phyloP scores from a whole-genome alignment of 1,139 yeast species.

The Blastobotrys petasosporus region DNA sequence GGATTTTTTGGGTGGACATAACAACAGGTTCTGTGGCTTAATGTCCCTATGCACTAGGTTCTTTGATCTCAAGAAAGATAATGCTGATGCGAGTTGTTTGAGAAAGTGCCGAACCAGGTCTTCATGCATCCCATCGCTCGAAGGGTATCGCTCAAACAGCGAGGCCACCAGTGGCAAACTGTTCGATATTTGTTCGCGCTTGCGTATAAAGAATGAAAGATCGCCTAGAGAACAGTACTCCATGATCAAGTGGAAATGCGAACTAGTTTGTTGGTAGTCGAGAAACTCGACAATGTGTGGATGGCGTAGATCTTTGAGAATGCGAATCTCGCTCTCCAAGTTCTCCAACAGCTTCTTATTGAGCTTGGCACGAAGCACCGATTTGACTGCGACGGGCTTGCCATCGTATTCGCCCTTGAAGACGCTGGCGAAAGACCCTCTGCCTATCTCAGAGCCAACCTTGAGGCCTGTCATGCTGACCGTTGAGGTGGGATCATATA shows the following conservation, averaged over 20 bases:
- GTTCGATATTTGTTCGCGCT: conserved; percentile 61
- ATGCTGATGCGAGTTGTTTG: conserved; percentile 79
- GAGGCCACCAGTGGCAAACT: conserved; percentile 78
- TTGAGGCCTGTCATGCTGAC: conserved; percentile 4
- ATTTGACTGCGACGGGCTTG: conserved; percentile 75
- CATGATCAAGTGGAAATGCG: conserved; percentile 89
- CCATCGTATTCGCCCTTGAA: conserved; percentile 61
- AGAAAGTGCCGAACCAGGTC: conserved; percentile 75
- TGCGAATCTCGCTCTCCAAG: conserved; percentile 83
- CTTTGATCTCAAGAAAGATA: conserved; percentile 71
- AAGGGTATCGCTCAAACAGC: conserved; percentile 74
- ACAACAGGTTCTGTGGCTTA: conserved; percentile 83
- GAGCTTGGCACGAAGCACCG: conserved; percentile 75
- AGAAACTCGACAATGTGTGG: conserved; percentile 86
- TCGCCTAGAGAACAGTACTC: conserved; percentile 96
- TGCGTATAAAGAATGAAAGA: conserved; percentile 75
- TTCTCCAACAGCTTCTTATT: conserved; percentile 84
- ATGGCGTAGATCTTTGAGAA: conserved; percentile 77
- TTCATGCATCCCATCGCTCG: conserved; percentile 70
- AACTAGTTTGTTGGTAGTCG: conserved; percentile 72
- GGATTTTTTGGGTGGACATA: conserved; percentile 70
- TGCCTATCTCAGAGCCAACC: conserved; percentile 75
- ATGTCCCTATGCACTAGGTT: conserved; percentile 90
- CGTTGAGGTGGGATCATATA: too few relatives aligned
- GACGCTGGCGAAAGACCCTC: conserved; percentile 93